Conservation (phyloP, 139 green algal species). For the Nannochloris sp. region DNA sequence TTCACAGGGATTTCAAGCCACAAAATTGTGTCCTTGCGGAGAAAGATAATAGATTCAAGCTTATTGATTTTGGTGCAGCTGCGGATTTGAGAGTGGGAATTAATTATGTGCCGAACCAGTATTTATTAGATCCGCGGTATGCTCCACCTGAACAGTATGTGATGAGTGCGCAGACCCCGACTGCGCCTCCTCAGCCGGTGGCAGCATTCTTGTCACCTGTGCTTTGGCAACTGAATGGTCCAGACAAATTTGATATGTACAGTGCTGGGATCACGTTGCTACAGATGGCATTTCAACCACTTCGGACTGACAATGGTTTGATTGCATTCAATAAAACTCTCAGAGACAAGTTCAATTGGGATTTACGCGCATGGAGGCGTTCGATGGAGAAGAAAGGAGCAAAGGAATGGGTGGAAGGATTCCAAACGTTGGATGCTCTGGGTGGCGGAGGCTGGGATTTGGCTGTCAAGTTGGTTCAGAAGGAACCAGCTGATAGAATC, state of each 20-base stretch:
- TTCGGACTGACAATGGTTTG: slow-evolving; percentile 66
- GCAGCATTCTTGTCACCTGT: slow-evolving; percentile 77
- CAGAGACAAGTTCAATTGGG: slow-evolving; percentile 37
- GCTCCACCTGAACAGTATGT: slow-evolving; percentile 89
- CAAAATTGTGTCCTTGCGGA: slow-evolving; percentile 76
- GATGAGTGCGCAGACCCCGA: slow-evolving; percentile 56
- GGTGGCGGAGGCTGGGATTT: slow-evolving; percentile 62
- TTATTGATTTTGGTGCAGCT: slow-evolving; percentile 85
- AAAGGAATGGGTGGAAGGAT: slow-evolving; percentile 53
- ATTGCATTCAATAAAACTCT: slow-evolving; percentile 61
- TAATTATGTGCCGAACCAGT: slow-evolving; percentile 92
- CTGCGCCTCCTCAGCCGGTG: slow-evolving; percentile 58
- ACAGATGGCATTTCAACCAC: slow-evolving; percentile 58
- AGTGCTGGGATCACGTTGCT: slow-evolving; percentile 60
- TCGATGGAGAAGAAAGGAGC: slow-evolving; percentile 36
- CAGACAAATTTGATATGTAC: slow-evolving; percentile 92
- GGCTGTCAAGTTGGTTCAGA: slow-evolving; percentile 25
- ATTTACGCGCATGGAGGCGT: slow-evolving; percentile 47
- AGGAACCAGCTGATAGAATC: slow-evolving; percentile 23
- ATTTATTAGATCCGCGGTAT: slow-evolving; percentile 84
- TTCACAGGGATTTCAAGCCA: slow-evolving; percentile 89
- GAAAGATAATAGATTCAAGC: slow-evolving; percentile 56
- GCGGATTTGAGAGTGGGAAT: slow-evolving; percentile 83
- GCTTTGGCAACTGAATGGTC: slow-evolving; percentile 75
- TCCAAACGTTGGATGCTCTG: slow-evolving; percentile 62